These are phyloP conservation scores for Peniophora sp. DNA, from an alignment of 1,284 basidiomycete genomes.

Conservation along the genomic window DNA sequence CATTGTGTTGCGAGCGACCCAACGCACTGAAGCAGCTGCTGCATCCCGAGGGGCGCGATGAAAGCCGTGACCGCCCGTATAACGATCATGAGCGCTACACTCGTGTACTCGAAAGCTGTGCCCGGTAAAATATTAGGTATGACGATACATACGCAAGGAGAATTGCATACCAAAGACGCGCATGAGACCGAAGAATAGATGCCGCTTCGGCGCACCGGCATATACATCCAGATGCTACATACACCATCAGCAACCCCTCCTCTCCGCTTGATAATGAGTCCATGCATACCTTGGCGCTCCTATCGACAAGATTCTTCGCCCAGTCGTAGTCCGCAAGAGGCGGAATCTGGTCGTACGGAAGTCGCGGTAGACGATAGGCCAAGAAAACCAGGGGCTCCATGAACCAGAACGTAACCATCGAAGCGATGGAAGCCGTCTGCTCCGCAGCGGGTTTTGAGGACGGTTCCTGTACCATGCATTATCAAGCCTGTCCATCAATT, in stretches of 20 bases:
- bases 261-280: neutral
- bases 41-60: slow-evolving; percentile 33
- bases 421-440: slow-evolving; percentile 26
- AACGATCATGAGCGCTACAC: slow-evolving; percentile 14
- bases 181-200: slow-evolving; percentile 21
- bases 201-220: slow-evolving; percentile 12
- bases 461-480: slow-evolving; percentile 11
- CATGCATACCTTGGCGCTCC: slow-evolving; percentile 21
- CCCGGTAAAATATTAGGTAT: neutral
- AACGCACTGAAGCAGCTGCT: slow-evolving; percentile 27
- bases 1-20: neutral
- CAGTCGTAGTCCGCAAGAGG: slow-evolving; percentile 41
- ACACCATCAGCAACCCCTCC: neutral
- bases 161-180: slow-evolving; percentile 15
- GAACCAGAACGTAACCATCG: slow-evolving; percentile 21
- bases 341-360: slow-evolving; percentile 27
- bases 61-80: slow-evolving; percentile 5
- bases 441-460: slow-evolving; percentile 20
- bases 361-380: slow-evolving; percentile 20
- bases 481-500: neutral
- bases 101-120: slow-evolving; percentile 15
- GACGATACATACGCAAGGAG: neutral
- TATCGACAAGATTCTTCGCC: slow-evolving; percentile 29
- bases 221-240: slow-evolving; percentile 24
- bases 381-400: slow-evolving; percentile 23